A percentile compares a stretch with the other conserved stretches of the same genome.
These are phyloP conservation scores for Teratosphaeria pseudoeucalypti DNA, from an alignment of 2,329 filamentous ascomycete genomes.

Conservation along the genomic window DNA sequence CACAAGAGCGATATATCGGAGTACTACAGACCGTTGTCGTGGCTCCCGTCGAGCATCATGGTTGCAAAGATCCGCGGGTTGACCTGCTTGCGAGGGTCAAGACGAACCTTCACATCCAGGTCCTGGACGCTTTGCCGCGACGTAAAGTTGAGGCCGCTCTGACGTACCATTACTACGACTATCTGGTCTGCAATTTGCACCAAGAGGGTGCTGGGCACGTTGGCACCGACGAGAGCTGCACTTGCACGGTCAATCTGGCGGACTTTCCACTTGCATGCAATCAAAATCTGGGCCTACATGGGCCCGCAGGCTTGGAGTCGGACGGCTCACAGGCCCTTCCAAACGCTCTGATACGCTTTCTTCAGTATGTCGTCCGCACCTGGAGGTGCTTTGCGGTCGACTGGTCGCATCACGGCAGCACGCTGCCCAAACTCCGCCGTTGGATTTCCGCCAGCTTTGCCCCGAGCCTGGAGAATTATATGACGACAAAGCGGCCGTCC, in stretches of 20 bases:
- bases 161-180: not conserved
- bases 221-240: conserved; percentile 18
- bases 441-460: conserved; percentile 62
- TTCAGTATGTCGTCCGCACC: conserved; percentile 50
- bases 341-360: conserved; percentile 56
- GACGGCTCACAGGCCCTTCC: conserved; percentile 61
- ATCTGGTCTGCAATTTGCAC: not conserved
- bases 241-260: conserved; percentile 15
- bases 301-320: conserved; percentile 32
- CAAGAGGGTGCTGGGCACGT: not conserved
- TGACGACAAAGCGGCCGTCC: conserved; percentile 38
- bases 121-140: conserved; percentile 19
- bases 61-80: not conserved
- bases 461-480: conserved; percentile 50
- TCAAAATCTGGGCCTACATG: conserved; percentile 55
- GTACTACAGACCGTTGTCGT: not conserved
- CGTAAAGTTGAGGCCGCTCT: conserved; percentile 1
- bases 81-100: conserved; percentile 29
- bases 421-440: conserved; percentile 48
- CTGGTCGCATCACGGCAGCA: conserved; percentile 45
- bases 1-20: conserved; percentile 16
- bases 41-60: not conserved
- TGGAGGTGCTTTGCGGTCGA: conserved; percentile 51
- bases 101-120: conserved; percentile 15
- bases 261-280: conserved; percentile 28